phyloP scores from a whole-genome alignment of 177 flowering plant genomes.

The Vitis hybrid region DNA sequence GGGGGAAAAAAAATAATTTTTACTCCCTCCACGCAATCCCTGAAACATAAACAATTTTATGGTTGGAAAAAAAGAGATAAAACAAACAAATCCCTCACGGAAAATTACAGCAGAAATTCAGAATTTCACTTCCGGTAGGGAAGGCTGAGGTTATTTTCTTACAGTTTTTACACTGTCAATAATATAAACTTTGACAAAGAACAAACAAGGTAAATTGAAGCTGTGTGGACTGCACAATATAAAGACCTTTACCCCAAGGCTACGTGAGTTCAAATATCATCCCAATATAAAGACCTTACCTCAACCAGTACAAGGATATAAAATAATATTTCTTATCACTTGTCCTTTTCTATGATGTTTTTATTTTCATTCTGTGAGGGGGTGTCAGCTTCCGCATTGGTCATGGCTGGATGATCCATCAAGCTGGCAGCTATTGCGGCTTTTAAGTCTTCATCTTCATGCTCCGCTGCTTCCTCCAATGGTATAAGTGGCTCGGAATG shows the following conservation, averaged over 20 bases:
- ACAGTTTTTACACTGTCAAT: conserved; percentile 1
- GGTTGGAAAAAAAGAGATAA: background rate
- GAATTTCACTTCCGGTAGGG: background rate
- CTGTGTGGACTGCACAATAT: conserved; percentile 8
- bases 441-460: conserved; percentile 79
- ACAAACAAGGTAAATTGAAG: conserved; percentile 2
- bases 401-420: conserved; percentile 44
- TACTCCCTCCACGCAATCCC: no score
- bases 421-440: conserved; percentile 95
- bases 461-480: conserved; percentile 36
- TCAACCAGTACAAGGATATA: background rate
- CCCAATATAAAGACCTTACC: conserved; percentile 4
- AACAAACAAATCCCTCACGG: background rate
- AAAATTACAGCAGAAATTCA: background rate
- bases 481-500: conserved; percentile 21
- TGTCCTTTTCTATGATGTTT: conserved; percentile 9
- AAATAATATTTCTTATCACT: conserved; percentile 6
- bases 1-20: no score
- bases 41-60: no score
- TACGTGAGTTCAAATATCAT: conserved; percentile 2
- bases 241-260: background rate
- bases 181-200: background rate
- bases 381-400: conserved; percentile 20
- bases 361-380: conserved; percentile 16
- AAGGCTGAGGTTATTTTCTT: conserved; percentile 8